Percentiles rank a stretch among this genome's conserved stretches.
phyloP scores from a whole-genome alignment of 306 rosid genomes.

The Trichosanthes cucumerina region DNA sequence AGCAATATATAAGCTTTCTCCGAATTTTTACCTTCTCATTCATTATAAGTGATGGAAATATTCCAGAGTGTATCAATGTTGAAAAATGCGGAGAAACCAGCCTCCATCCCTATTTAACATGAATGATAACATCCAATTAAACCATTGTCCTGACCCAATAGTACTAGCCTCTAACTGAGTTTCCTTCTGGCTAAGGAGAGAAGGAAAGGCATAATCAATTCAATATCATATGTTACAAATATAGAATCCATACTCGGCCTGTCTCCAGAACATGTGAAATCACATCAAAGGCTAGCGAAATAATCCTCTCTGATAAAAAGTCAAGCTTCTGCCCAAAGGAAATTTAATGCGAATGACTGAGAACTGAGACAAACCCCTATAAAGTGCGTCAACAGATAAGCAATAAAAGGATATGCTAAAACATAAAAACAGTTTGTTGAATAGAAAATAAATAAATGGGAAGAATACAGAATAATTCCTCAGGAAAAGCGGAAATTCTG shows the following conservation, averaged over 20 bases:
- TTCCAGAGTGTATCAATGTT: conserved; percentile 56
- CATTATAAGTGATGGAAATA: conserved; percentile 68
- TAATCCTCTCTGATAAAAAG: conserved; percentile 57
- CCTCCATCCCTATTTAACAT: conserved; percentile 74
- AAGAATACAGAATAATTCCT: not conserved
- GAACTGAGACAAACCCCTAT: conserved; percentile 3
- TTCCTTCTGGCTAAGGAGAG: not conserved
- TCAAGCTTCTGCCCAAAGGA: conserved; percentile 51
- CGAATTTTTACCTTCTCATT: conserved; percentile 61
- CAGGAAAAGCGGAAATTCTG: not conserved
- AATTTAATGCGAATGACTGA: conserved; percentile 4
- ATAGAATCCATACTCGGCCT: conserved; percentile 52
- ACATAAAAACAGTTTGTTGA: not conserved
- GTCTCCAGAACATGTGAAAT: conserved; percentile 79
- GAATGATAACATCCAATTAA: not conserved
- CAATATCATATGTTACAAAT: conserved; percentile 2
- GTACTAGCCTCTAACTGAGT: not conserved
- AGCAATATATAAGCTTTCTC: not conserved
- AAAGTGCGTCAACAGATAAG: conserved; percentile 10
- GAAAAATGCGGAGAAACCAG: conserved; percentile 80
- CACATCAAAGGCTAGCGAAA: conserved; percentile 71
- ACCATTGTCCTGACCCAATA: not conserved
- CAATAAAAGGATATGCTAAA: not conserved
- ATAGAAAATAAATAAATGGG: not conserved
- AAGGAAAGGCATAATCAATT: not conserved